Evolutionary conservation across 2,329 filamentous ascomycete species (phyloP), one percentile per base, ranked within the genome.

Genomic region (Arthrobotrys pseudoclavata): DNA sequence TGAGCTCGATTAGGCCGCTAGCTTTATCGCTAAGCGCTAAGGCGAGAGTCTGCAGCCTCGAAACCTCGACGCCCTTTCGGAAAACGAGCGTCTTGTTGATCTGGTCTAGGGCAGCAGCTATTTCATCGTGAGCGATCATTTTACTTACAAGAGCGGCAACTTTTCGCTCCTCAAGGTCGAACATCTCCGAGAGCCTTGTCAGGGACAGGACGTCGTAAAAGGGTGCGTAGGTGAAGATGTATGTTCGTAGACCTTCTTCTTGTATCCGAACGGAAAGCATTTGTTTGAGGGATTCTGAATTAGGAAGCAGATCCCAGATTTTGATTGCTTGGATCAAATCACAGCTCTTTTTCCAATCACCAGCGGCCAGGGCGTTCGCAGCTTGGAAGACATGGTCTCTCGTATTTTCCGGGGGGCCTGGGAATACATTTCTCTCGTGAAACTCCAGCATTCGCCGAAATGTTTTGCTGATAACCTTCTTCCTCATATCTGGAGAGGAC

Each of bases 111-210:
- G 96, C 96, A 50, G 96, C 96, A 9, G 92, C 93, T 61, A 99
- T 91, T 85, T 99, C 96, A 86, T 99, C 96, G 87, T 99, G 96
- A 82, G 94, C 97, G 85, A 99, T 98, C 96, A 99, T 99, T 87
- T 97, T 97, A 88, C 93, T 97, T 83, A 99, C 90, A 69, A 99
- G 91, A 40, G 96, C 94, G n/a, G 92, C 88, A 63, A 97, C 94
- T 88, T 98, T 98, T 86, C 91, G 89, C 81, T 91, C 87, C 71
- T 94, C 89, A 24, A 99, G 91, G 85, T 99, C 96, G 84, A 99
- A 99, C 96, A 99, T 99, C 80, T 87, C 87, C 79, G 93, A 91
- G 78, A 99, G 88, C 24, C 94, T 96, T 80, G 89, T 87, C 81
- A 97, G 88, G 77, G 94, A 91, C 76, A 99, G 90, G 22, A 96